These are phyloP conservation scores for Filobasidium floriforme DNA, from an alignment of 768 basidiomycete genomes.

Conservation along the genomic window DNA sequence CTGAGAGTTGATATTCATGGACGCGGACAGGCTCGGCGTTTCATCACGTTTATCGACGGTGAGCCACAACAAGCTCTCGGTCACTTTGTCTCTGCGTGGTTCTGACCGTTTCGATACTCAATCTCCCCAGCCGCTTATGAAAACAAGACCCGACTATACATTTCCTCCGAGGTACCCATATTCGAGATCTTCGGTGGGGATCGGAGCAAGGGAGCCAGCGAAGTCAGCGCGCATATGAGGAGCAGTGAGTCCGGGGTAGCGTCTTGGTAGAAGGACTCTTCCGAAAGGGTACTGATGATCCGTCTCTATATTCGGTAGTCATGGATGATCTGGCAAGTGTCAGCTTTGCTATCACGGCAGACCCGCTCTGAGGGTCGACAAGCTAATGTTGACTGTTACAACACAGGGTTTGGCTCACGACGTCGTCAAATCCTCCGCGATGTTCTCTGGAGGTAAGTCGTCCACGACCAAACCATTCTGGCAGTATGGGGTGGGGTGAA, in stretches of 20 bases:
- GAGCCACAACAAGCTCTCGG: conserved; percentile 31
- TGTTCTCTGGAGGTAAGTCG: conserved; percentile 63
- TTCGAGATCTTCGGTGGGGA: conserved; percentile 82
- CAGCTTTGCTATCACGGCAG: neutral
- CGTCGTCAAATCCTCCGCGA: conserved; percentile 69
- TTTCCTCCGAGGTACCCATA: conserved; percentile 86
- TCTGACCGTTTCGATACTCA: neutral
- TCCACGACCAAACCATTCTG: neutral
- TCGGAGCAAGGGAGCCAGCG: conserved; percentile 31
- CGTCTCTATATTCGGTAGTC: too few species aligned
- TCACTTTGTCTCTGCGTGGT: neutral
- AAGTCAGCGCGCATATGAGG: conserved; percentile 69
- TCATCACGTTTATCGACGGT: conserved; percentile 97
- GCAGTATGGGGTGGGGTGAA: neutral
- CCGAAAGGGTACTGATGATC: too few species aligned
- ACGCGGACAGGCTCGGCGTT: conserved; percentile 67
- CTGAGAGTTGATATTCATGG: neutral
- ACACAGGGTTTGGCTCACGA: conserved; percentile 68
- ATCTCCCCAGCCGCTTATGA: conserved; percentile 72
- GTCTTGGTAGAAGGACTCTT: neutral
- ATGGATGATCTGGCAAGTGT: conserved; percentile 85
- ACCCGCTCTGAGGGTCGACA: neutral
- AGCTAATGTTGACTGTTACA: conserved; percentile 27
- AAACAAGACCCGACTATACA: conserved; percentile 85
- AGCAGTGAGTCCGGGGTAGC: conserved; percentile 37